Percentiles rank a stretch among this genome's conserved stretches.
These are phyloP conservation scores for Rubus parviflorus DNA, from an alignment of 306 rosid species.

Conservation along the genomic window DNA sequence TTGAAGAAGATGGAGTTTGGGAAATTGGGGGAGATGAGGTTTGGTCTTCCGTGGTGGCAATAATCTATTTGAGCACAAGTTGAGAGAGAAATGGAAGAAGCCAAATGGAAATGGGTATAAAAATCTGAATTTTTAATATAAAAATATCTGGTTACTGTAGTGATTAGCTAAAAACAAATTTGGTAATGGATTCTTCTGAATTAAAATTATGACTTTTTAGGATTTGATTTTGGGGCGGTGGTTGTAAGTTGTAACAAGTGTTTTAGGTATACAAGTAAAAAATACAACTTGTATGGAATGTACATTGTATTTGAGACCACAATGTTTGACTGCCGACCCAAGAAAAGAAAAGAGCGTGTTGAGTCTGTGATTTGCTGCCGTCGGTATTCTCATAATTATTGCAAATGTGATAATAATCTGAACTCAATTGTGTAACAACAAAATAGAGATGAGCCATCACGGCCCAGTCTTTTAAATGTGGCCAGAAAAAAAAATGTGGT, in stretches of 20 bases:
- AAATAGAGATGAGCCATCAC: neutral
- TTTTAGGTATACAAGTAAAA: neutral
- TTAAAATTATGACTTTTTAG: neutral
- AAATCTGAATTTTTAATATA: neutral
- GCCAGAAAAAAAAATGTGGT: neutral
- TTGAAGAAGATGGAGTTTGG: neutral
- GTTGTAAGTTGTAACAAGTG: neutral
- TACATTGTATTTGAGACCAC: neutral
- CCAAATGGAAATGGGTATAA: neutral
- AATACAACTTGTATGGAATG: too few relatives aligned
- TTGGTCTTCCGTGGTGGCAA: too few relatives aligned
- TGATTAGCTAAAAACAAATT: neutral
- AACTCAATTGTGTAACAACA: neutral
- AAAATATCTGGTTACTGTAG: neutral
- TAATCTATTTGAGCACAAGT: too few relatives aligned
- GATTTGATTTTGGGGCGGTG: too few relatives aligned
- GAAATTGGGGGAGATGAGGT: neutral
- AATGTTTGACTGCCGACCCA: neutral
- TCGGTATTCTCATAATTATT: neutral
- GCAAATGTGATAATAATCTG: too few relatives aligned
- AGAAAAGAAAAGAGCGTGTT: neutral
- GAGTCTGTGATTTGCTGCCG: too few relatives aligned
- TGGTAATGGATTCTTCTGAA: neutral
- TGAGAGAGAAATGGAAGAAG: neutral
- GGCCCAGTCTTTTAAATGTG: neutral